These are phyloP conservation scores for Westerdykella aurantiaca DNA, from an alignment of 2,329 filamentous ascomycete species.

Conservation along the genomic window DNA sequence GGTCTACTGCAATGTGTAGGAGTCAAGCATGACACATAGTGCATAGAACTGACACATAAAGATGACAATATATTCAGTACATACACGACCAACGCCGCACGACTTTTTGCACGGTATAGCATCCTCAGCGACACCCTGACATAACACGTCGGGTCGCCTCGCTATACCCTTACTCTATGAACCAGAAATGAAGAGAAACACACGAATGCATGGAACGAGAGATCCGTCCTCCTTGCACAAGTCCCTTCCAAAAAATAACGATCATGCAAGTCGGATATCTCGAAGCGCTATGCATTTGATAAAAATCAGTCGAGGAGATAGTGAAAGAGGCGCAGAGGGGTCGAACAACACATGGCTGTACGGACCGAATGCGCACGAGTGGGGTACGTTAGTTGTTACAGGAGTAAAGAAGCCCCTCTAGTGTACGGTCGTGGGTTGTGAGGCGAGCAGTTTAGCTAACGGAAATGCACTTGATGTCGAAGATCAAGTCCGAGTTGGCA, in stretches of 20 bases:
- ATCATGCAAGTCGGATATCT: constrained; percentile 42
- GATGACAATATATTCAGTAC: constrained; percentile 6
- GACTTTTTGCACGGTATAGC: constrained; percentile 30
- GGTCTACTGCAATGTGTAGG: background rate
- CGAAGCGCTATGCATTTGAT: constrained; percentile 33
- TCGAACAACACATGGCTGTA: constrained; percentile 14
- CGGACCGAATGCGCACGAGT: constrained; percentile 24
- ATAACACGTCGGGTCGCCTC: constrained; percentile 22
- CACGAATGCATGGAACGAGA: constrained; percentile 18
- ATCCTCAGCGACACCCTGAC: constrained; percentile 28
- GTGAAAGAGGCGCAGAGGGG: constrained; percentile 9
- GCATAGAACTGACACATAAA: background rate
- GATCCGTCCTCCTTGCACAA: constrained; percentile 40
- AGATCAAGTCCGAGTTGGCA: constrained; percentile 81
- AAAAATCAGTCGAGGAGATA: constrained; percentile 14
- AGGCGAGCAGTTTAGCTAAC: constrained; percentile 36
- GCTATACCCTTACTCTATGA: constrained; percentile 20
- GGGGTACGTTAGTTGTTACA: constrained; percentile 22
- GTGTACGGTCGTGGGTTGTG: constrained; percentile 8
- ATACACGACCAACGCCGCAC: constrained; percentile 14
- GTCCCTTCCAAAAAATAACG: constrained; percentile 19
- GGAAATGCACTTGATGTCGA: constrained; percentile 61
- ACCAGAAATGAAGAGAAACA: constrained; percentile 1
- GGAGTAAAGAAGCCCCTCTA: constrained; percentile 18
- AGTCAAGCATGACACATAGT: background rate